These are phyloP conservation scores for Pseudonitzschia pungens DNA, from an alignment of 108 stramenopile species.

Conservation along the genomic window DNA sequence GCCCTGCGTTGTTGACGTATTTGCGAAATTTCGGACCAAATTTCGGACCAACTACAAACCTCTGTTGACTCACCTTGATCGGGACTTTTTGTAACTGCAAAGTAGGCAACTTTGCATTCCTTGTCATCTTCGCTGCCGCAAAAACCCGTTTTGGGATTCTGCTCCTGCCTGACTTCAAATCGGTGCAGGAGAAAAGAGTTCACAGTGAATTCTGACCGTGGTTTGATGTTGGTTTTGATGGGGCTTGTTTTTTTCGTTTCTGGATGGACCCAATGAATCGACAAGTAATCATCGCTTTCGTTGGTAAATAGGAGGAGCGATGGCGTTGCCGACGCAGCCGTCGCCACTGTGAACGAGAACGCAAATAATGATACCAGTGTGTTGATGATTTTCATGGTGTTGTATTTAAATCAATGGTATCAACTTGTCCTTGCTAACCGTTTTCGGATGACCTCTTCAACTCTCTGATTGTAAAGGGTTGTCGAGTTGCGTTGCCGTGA, in stretches of 20 bases:
- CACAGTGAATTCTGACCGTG: conserved; percentile 36
- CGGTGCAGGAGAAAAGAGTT: conserved; percentile 72
- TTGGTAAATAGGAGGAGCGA: conserved; percentile 8
- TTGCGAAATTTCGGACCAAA: too few species aligned
- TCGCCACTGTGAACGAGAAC: not conserved
- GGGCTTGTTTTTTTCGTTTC: conserved; percentile 40
- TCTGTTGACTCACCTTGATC: conserved; percentile 49
- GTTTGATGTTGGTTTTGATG: conserved; percentile 46
- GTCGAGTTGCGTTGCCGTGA: too few species aligned
- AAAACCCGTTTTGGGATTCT: conserved; percentile 46
- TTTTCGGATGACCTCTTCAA: too few species aligned
- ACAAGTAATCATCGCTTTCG: conserved; percentile 54
- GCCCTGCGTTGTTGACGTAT: too few species aligned
- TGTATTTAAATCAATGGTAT: too few species aligned
- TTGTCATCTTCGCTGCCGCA: conserved; percentile 49
- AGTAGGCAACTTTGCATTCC: conserved; percentile 48
- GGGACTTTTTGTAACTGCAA: conserved; percentile 55
- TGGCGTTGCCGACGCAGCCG: not conserved
- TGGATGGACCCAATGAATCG: conserved; percentile 69
- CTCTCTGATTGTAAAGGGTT: too few species aligned
- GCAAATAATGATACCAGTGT: not conserved
- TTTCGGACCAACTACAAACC: not conserved
- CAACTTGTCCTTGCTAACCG: too few species aligned
- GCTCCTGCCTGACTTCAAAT: conserved; percentile 74
- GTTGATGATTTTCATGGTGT: too few species aligned